Percentiles rank a stretch among this genome's conserved stretches.
Conservation (phyloP, 2,329 filamentous ascomycete genomes). For the Madurella mycetomatis region DNA sequence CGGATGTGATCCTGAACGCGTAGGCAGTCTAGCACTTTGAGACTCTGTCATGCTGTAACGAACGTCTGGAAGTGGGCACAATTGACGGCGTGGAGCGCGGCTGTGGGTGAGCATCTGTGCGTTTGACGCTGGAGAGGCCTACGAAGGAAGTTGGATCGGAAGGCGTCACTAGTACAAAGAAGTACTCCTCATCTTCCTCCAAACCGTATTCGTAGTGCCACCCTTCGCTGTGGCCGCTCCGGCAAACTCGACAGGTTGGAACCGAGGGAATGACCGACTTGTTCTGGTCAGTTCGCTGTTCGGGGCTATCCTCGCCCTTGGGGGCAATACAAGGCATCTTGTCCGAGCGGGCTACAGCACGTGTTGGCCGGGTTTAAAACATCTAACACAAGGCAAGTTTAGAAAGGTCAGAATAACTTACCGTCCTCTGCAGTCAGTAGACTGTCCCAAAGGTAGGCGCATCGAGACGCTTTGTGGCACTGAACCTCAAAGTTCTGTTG, state of each 20-base stretch:
- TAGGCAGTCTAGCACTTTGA: no score
- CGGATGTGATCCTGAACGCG: no score
- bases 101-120: no score
- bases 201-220: background rate
- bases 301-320: no score
- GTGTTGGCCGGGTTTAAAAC: background rate
- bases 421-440: slow-evolving; percentile 5
- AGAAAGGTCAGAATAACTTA: background rate
- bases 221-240: background rate
- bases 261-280: no score
- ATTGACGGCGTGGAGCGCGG: no score
- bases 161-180: slow-evolving; percentile 1
- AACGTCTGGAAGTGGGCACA: no score
- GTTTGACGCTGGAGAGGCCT: background rate
- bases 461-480: slow-evolving; percentile 7
- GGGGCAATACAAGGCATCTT: background rate
- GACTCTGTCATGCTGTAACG: no score
- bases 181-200: background rate
- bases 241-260: background rate
- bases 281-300: no score
- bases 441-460: slow-evolving; percentile 5
- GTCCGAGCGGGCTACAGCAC: background rate
- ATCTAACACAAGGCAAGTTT: no score
- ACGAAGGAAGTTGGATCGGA: background rate
- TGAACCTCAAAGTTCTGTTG: slow-evolving; percentile 5